phyloP scores from a whole-genome alignment of 2,329 filamentous ascomycete genomes.

The Curvularia sp. region DNA sequence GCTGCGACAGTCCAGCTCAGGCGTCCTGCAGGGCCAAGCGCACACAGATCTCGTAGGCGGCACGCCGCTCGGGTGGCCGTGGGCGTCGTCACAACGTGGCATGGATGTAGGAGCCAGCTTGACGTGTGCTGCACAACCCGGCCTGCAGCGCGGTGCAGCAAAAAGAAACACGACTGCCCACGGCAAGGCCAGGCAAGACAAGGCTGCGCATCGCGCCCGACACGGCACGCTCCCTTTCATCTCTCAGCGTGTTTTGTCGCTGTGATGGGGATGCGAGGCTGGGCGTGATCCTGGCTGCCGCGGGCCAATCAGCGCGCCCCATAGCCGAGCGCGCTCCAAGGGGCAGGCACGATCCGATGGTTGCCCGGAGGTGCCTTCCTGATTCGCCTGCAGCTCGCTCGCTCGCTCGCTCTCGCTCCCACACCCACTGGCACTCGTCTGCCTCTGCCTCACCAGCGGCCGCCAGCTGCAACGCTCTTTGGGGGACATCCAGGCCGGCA shows the following conservation, averaged over 20 bases:
- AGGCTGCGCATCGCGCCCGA: slow-evolving; percentile 17
- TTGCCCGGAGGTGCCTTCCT: slow-evolving; percentile 19
- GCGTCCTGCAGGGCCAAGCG: slow-evolving; percentile 25
- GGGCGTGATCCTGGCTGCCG: slow-evolving; percentile 25
- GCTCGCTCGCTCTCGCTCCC: neutral
- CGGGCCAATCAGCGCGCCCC: slow-evolving; percentile 30
- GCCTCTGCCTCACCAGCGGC: neutral
- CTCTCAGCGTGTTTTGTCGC: slow-evolving; percentile 29
- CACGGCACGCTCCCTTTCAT: slow-evolving; percentile 27
- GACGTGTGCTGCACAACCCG: slow-evolving; percentile 20
- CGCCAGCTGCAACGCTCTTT: neutral
- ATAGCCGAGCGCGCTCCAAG: slow-evolving; percentile 32
- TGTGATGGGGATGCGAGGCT: slow-evolving; percentile 15
- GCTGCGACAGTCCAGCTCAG: slow-evolving; percentile 31
- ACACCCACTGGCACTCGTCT: neutral
- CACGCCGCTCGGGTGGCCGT: too few relatives aligned
- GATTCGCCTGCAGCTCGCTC: slow-evolving; percentile 12
- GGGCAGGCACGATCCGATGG: slow-evolving; percentile 20
- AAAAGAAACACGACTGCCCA: neutral
- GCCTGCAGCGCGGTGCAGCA: slow-evolving; percentile 6
- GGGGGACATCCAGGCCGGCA: too few relatives aligned
- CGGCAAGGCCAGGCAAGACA: neutral
- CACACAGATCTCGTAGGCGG: slow-evolving; percentile 37
- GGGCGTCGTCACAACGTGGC: slow-evolving; percentile 33
- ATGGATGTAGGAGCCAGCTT: slow-evolving; percentile 5